Base-by-base conservation (phyloP, 345 rosid genomes). In the Salix caprea region DNA sequence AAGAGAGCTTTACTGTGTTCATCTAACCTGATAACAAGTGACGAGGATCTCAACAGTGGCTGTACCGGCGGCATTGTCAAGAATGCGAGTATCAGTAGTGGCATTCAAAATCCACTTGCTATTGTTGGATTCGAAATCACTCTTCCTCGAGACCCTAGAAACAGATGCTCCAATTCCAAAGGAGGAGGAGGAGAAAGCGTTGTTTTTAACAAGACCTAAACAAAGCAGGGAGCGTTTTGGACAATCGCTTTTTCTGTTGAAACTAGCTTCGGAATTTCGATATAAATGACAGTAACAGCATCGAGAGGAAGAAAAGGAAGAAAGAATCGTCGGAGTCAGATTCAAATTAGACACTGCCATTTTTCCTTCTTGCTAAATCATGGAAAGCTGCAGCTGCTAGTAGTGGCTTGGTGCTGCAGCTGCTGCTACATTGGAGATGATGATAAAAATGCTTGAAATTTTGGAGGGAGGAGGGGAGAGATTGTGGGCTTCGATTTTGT, bases 11-110 rank as follows among this genome's bases (percentile, higher is more conserved):
- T 2, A 36, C 23, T 8, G 26, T 36, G 6, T 15, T 16, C 11
- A 2, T 28, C 10, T 26, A n/a, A 91, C 96, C 93, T 91, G 96
- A 77, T 87, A 92, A 83, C 96, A 92, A 64, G 90, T 86, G 80
- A 92, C 90, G 23, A 91, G 92, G 44, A 92, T 88, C 64, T 92
- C 94, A 65, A 90, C 74, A 7, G 84, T 69, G 64, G 84, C 30
- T 68, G 74, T 78, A 65, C 79, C 65, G 62, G 80, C 71, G 50
- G 86, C 87, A 74, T 77, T 87, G 65, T 87, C 89, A 9, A 88
- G 77, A 72, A 84, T 84, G 87, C 87, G 88, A 34, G 90, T 76
- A 54, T 80, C 87, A 66, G 84, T 74, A 46, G 85, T 74, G 66
- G 89, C 89, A 36, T 78, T 81, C 79, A 79, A 72, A 65, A 81